Conservation (phyloP, 2,329 filamentous ascomycete species). For the Neoarthrinium moseri region DNA sequence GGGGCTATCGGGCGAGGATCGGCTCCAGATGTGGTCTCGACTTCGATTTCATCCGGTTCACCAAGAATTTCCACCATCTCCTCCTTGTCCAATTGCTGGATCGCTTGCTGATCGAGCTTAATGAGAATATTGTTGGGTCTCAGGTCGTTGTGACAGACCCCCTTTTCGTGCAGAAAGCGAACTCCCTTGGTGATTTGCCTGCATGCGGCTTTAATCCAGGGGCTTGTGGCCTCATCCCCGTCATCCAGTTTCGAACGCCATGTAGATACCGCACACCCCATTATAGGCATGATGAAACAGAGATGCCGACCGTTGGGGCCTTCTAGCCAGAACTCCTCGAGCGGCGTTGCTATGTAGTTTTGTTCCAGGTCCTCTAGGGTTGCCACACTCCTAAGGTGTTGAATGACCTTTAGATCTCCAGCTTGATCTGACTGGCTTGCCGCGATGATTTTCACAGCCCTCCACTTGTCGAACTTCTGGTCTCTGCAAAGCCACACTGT, state of each 20-base stretch:
- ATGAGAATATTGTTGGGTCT: not conserved
- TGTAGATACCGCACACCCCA: not conserved
- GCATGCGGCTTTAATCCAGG: not conserved
- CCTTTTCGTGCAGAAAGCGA: not conserved
- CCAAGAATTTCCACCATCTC: not conserved
- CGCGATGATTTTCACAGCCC: not conserved
- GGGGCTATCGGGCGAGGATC: not conserved
- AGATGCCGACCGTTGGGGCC: not conserved
- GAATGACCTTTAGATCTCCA: not conserved
- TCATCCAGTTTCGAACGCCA: not conserved
- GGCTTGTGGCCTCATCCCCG: not conserved
- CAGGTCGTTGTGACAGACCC: not conserved
- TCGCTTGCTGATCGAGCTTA: not conserved
- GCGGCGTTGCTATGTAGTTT: not conserved
- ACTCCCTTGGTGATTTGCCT: not conserved
- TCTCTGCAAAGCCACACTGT: not conserved
- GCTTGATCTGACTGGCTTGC: not conserved
- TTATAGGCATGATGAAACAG: not conserved
- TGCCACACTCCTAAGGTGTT: not conserved
- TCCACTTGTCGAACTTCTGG: not conserved
- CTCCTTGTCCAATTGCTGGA: not conserved
- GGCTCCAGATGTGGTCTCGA: not conserved
- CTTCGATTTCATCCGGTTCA: not conserved
- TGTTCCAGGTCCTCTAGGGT: not conserved
- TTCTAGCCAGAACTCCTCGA: not conserved